phyloP scores from a whole-genome alignment of 495 filamentous ascomycete genomes.

The Penicillium turbatum region DNA sequence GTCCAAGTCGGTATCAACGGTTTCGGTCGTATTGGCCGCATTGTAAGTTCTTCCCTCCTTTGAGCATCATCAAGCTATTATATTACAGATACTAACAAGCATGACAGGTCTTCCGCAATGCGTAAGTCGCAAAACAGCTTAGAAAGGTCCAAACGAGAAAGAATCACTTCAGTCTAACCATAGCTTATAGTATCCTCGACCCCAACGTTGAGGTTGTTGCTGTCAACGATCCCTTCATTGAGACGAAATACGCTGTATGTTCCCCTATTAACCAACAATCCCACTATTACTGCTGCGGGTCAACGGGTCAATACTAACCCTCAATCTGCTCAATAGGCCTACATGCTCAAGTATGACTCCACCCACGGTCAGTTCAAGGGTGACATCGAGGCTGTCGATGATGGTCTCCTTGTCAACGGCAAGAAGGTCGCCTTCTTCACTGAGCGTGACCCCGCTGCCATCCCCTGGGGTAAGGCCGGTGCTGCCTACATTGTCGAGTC shows the following conservation, averaged over 20 bases:
- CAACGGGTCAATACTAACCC: constrained; percentile 1
- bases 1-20: constrained; percentile 94
- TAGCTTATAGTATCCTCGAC: constrained; percentile 69
- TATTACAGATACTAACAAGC: constrained; percentile 24
- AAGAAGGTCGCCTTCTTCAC: constrained; percentile 95
- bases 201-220: constrained; percentile 83
- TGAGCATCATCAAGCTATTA: background rate
- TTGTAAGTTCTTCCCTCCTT: constrained; percentile 52
- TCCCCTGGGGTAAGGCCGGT: constrained; percentile 86
- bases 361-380: constrained; percentile 97
- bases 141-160: background rate
- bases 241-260: constrained; percentile 94
- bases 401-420: constrained; percentile 85
- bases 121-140: constrained; percentile 47
- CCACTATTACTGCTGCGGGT: too few species aligned
- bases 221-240: constrained; percentile 99
- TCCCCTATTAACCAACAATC: background rate
- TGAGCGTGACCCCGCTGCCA: constrained; percentile 84
- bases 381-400: constrained; percentile 61
- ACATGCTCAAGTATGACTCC: constrained; percentile 99
- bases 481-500: constrained; percentile 97
- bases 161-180: constrained; percentile 31
- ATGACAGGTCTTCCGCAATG: constrained; percentile 67
- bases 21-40: constrained; percentile 98
- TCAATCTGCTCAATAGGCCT: constrained; percentile 56